A percentile compares a stretch with the other conserved stretches of the same genome.
These are phyloP conservation scores for Verticillium dahliae DNA, from an alignment of 2,329 filamentous ascomycete species.

Conservation along the genomic window DNA sequence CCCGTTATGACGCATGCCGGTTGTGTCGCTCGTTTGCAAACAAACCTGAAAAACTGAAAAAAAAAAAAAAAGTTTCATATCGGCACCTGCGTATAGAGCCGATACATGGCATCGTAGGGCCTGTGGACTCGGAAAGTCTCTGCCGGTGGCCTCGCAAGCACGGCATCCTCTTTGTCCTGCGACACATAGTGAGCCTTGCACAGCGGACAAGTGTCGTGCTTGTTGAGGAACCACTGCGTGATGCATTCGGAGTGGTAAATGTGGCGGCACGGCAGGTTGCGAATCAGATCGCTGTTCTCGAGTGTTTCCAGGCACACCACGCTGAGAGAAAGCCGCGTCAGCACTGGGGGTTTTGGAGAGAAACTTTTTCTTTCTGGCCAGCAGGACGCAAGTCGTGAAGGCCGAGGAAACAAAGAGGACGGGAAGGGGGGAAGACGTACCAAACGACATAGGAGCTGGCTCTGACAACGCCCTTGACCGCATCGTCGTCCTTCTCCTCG, in stretches of 20 bases:
- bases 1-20: neutral
- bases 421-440: neutral
- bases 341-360: neutral
- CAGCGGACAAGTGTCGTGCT: slow-evolving; percentile 13
- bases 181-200: slow-evolving; percentile 7
- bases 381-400: too few species aligned
- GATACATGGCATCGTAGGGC: neutral
- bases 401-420: neutral
- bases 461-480: neutral
- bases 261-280: slow-evolving; percentile 10
- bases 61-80: neutral
- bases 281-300: slow-evolving; percentile 8
- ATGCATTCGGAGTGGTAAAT: slow-evolving; percentile 13
- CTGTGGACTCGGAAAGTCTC: neutral
- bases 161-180: neutral
- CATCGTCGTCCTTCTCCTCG: neutral
- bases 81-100: neutral
- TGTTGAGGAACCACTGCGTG: slow-evolving; percentile 10
- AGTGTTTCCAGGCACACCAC: slow-evolving; percentile 13
- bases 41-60: too few species aligned
- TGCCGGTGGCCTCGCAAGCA: neutral
- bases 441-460: neutral
- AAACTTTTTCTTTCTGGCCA: too few species aligned
- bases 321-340: slow-evolving; percentile 3
- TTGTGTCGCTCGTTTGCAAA: too few species aligned